A percentile compares a stretch with the other conserved stretches of the same genome.
Conservation (phyloP, 1,139 yeast genomes). For the Yamadazyma siamensis region DNA sequence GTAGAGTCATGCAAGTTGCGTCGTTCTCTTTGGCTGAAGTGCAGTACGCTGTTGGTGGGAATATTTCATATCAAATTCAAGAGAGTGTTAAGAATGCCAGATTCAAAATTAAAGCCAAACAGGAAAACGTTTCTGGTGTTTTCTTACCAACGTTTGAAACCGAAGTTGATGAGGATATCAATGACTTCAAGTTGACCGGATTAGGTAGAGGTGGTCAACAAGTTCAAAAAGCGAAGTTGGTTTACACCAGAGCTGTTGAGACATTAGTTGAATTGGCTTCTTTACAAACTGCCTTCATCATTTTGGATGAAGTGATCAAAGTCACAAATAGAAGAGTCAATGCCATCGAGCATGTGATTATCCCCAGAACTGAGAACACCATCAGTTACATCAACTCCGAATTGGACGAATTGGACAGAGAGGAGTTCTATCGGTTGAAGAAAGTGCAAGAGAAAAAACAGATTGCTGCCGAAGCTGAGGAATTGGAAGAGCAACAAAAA, state of each 20-base stretch:
- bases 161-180: slow-evolving; percentile 75
- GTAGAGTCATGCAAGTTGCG: slow-evolving; percentile 97
- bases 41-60: slow-evolving; percentile 94
- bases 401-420: slow-evolving; percentile 95
- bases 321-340: slow-evolving; percentile 97
- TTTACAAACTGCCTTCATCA: slow-evolving; percentile 90
- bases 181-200: slow-evolving; percentile 94
- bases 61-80: slow-evolving; percentile 91
- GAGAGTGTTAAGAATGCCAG: slow-evolving; percentile 90
- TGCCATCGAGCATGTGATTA: slow-evolving; percentile 97
- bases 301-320: slow-evolving; percentile 94
- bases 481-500: slow-evolving; percentile 41
- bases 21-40: slow-evolving; percentile 97
- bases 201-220: slow-evolving; percentile 99
- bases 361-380: slow-evolving; percentile 96
- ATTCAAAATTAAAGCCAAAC: slow-evolving; percentile 85
- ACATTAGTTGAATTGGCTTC: slow-evolving; percentile 94
- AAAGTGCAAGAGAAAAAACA: slow-evolving; percentile 97
- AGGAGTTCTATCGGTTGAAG: slow-evolving; percentile 93
- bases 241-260: slow-evolving; percentile 92
- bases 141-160: slow-evolving; percentile 90
- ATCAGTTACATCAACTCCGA: slow-evolving; percentile 91
- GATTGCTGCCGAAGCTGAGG: slow-evolving; percentile 65
- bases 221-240: slow-evolving; percentile 89
- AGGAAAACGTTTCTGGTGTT: slow-evolving; percentile 96